phyloP scores from a whole-genome alignment of 257 asterid species.

The Solanum ahanhuiri region DNA sequence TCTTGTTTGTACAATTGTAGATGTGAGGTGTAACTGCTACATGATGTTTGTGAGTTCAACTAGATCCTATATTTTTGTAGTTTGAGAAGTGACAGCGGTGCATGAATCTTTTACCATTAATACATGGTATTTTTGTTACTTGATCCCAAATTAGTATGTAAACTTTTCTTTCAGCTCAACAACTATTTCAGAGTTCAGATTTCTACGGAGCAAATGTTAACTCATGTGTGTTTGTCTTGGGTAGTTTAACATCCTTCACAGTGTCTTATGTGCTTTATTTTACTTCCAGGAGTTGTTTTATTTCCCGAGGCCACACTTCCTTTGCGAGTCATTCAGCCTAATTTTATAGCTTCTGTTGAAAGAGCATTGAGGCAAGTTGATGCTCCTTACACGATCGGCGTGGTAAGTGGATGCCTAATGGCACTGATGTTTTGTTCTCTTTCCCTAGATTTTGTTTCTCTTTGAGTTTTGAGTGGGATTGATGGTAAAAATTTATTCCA shows the following conservation, averaged over 20 bases:
- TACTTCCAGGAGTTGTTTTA: slow-evolving; percentile 71
- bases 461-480: slow-evolving; percentile 9
- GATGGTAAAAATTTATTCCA: slow-evolving; percentile 21
- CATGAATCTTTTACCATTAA: neutral
- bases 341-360: slow-evolving; percentile 77
- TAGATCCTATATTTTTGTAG: neutral
- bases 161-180: neutral
- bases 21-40: neutral
- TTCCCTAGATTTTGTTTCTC: neutral
- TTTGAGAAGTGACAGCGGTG: neutral
- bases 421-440: neutral
- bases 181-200: neutral
- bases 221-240: neutral
- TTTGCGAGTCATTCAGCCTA: slow-evolving; percentile 65
- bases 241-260: neutral
- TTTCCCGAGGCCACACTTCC: slow-evolving; percentile 98
- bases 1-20: neutral
- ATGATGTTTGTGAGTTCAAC: neutral
- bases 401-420: slow-evolving; percentile 42
- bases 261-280: neutral
- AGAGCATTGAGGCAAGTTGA: slow-evolving; percentile 71
- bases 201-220: neutral
- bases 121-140: neutral
- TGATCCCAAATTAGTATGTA: neutral
- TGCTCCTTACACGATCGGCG: slow-evolving; percentile 75